Conservation (phyloP, 805 yeast species). For the Cyberlindnera maclurae region DNA sequence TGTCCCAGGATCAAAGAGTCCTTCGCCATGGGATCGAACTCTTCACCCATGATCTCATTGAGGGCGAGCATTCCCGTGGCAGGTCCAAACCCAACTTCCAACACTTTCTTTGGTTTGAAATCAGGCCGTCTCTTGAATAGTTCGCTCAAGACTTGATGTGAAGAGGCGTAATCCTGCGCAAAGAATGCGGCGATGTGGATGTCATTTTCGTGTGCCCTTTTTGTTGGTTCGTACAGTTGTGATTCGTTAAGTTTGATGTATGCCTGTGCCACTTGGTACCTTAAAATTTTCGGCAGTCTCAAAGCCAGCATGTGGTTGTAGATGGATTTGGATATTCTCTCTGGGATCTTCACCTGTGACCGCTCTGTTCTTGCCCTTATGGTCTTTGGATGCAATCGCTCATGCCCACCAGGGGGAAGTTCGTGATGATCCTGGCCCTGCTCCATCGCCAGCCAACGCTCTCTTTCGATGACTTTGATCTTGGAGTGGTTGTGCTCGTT, state of each 20-base stretch:
- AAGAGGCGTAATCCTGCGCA: constrained; percentile 71
- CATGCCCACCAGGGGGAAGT: neutral
- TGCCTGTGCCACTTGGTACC: constrained; percentile 53
- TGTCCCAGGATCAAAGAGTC: constrained; percentile 69
- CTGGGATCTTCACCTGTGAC: constrained; percentile 48
- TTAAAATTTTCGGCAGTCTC: constrained; percentile 56
- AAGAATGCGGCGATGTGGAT: constrained; percentile 76
- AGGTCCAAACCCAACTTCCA: constrained; percentile 88
- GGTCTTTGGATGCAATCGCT: constrained; percentile 51
- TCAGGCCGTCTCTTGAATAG: constrained; percentile 48
- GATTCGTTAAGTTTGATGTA: constrained; percentile 45
- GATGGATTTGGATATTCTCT: constrained; percentile 47
- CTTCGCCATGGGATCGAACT: constrained; percentile 53
- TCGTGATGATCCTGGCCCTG: neutral
- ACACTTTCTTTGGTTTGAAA: constrained; percentile 58
- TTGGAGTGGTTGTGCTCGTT: constrained; percentile 24
- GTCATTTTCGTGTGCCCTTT: constrained; percentile 52
- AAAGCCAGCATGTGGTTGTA: constrained; percentile 53
- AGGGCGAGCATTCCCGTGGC: constrained; percentile 86
- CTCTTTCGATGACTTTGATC: constrained; percentile 30
- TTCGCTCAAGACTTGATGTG: constrained; percentile 60
- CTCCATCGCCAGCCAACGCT: constrained; percentile 21
- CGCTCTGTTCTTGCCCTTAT: constrained; percentile 45
- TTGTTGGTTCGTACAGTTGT: constrained; percentile 45
- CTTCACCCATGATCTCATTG: constrained; percentile 71